phyloP scores from a whole-genome alignment of 129 eudicot species.

The Apium graveolens region DNA sequence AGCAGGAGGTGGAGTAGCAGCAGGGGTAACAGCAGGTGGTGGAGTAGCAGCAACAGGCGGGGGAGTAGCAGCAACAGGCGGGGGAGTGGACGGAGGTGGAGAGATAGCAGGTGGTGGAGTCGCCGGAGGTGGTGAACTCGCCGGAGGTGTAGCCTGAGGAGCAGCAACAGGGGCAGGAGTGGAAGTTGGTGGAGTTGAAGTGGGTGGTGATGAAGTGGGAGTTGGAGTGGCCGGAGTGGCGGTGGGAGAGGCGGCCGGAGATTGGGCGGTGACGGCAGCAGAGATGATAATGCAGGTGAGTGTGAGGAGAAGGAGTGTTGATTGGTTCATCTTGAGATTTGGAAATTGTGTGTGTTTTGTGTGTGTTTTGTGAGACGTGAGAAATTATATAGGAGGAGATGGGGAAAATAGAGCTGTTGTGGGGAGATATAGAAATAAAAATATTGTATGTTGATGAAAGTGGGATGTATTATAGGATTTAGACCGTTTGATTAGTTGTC shows the following conservation, averaged over 20 bases:
- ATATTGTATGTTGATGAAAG: no score
- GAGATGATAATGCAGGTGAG: conserved; percentile 65
- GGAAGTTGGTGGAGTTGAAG: conserved; percentile 14
- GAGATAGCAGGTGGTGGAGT: conserved; percentile 26
- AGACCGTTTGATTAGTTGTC: conserved; percentile 1
- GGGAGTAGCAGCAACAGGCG: conserved; percentile 34
- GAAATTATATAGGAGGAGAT: background rate
- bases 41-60: no score
- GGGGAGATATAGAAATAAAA: no score
- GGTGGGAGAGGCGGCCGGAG: conserved; percentile 64
- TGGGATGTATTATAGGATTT: background rate
- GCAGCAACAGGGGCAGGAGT: conserved; percentile 26
- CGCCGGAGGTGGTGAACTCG: conserved; percentile 32
- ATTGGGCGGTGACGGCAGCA: conserved; percentile 62
- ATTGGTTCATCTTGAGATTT: conserved; percentile 35
- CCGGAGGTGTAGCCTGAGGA: conserved; percentile 37
- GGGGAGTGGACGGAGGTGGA: conserved; percentile 35
- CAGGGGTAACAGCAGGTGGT: conserved; percentile 21
- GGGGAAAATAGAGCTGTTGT: background rate
- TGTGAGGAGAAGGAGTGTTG: conserved; percentile 24
- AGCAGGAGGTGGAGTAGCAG: conserved; percentile 32
- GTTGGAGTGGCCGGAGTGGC: conserved; percentile 42
- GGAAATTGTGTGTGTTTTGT: background rate
- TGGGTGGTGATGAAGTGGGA: conserved; percentile 16
- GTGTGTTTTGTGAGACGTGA: conserved; percentile 5